Evolutionary conservation across 2,329 filamentous ascomycete genomes (phyloP), one percentile per base, ranked within the genome.

Genomic region (Alternaria ventricosa): DNA sequence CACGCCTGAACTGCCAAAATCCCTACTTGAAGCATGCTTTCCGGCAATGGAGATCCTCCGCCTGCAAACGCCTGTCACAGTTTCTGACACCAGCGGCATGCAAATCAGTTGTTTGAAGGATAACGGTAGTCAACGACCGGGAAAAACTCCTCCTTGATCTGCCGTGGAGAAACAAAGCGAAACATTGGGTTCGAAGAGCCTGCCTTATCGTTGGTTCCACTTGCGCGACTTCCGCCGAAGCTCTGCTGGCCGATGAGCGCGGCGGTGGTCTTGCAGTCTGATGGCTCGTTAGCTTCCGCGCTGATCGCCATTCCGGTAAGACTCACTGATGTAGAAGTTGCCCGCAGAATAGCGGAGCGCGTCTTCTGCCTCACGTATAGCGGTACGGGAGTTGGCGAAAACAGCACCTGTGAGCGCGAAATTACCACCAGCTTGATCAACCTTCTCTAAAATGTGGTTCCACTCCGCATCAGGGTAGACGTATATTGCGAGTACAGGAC

Each of bases 331-430:
- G 82, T 94, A 94, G 78, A 94, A 94, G 82, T 94, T 94, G 18
- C 92, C 92, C 1, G 91, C 91, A 0, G 89, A 84, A 76, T 93
- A 89, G 67, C 90, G 85, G 60, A 94, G 84, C 59, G 84, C 85
- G 72, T 93, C 88, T 80, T 93, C 91, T 0, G 91, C 91, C 60
- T 85, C 84, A 13, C 89, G 86, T 57, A 93, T 81, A 9, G 86
- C 89, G 20, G 83, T 78, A 30, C 92, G 85, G 78, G 93, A 90
- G 57, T 84, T 80, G 12, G 91, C 90, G 77, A 94, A 94, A 60
- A 94, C 84, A 61, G 90, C 86, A 11, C 92, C 92, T 0, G 92
- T 94, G 25, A 94, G 84, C 4, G 88, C 91, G 76, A 96, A 96
- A 15, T 78, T 77, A 78, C 94, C 91, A 56, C 94, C 88, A 45